phyloP scores from a whole-genome alignment of 106 monocot species.

The Dioscorea dumetorum region DNA sequence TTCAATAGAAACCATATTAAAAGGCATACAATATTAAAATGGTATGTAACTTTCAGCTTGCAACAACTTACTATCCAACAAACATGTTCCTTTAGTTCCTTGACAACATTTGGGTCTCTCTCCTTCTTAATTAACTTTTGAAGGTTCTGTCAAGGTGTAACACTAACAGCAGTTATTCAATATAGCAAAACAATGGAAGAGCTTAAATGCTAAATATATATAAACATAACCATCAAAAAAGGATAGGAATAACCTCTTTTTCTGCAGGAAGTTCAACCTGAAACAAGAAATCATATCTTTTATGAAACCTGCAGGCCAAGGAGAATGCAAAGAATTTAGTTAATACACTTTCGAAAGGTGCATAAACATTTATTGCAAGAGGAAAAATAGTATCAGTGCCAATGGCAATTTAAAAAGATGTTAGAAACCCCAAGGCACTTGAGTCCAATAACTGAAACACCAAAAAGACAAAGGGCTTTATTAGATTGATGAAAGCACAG shows the following conservation, averaged over 20 bases:
- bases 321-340: slow-evolving; percentile 1
- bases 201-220: background rate
- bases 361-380: background rate
- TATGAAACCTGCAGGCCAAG: slow-evolving; percentile 46
- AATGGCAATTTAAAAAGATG: too few relatives aligned
- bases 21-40: background rate
- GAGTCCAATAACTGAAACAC: too few relatives aligned
- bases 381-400: background rate
- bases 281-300: slow-evolving; percentile 78
- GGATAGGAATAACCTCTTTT: slow-evolving; percentile 45
- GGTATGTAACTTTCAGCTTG: background rate
- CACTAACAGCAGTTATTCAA: background rate
- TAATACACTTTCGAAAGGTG: background rate
- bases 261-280: slow-evolving; percentile 80
- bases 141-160: slow-evolving; percentile 46
- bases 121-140: slow-evolving; percentile 60
- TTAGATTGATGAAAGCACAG: too few relatives aligned
- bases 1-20: too few relatives aligned
- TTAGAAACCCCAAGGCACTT: too few relatives aligned
- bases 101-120: slow-evolving; percentile 43
- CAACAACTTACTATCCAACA: slow-evolving; percentile 76
- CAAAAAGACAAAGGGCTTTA: too few relatives aligned
- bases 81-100: slow-evolving; percentile 60
- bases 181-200: background rate
- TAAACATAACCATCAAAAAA: slow-evolving; percentile 3